Percentiles rank a stretch among this genome's conserved stretches.
Evolutionary conservation across 2,329 filamentous ascomycete species (phyloP).

Genomic region (Raffaelea albimanens): DNA sequence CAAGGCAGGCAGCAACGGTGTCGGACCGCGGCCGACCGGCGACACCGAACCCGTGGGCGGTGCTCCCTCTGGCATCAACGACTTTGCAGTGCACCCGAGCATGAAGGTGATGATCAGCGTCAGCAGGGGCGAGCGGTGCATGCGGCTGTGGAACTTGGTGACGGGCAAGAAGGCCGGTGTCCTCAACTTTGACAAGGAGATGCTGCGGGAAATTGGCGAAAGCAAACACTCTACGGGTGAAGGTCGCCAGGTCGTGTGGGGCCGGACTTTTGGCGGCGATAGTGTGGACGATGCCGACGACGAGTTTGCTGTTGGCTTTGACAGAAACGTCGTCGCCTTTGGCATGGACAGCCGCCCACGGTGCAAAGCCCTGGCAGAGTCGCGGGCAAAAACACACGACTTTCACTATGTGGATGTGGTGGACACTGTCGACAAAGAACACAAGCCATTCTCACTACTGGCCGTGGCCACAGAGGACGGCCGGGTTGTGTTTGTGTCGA

Average conservation of each 20-base stretch:
- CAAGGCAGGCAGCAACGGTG: conserved; percentile 51
- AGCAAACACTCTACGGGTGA: conserved; percentile 70
- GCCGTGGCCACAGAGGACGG: conserved; percentile 87
- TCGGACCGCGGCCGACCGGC: conserved; percentile 58
- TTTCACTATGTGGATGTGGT: conserved; percentile 58
- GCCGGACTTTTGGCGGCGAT: conserved; percentile 18
- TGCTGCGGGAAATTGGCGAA: conserved; percentile 69
- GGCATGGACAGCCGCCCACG: conserved; percentile 79
- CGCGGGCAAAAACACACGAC: conserved; percentile 73
- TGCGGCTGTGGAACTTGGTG: conserved; percentile 93
- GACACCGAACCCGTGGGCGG: conserved; percentile 79
- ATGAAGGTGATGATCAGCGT: conserved; percentile 96
- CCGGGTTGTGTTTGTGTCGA: conserved; percentile 73
- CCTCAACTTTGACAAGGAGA: conserved; percentile 67
- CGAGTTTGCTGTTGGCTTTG: conserved; percentile 84
- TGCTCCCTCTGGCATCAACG: conserved; percentile 80
- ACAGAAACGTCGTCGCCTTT: conserved; percentile 75
- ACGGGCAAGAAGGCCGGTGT: conserved; percentile 94
- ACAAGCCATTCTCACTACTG: conserved; percentile 36
- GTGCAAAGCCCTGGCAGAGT: conserved; percentile 59
- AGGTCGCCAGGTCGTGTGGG: conserved; percentile 72
- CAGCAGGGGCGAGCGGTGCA: conserved; percentile 77
- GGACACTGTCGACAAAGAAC: conserved; percentile 12
- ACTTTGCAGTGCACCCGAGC: conserved; percentile 90
- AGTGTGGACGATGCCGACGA: conserved; percentile 30